phyloP scores from a whole-genome alignment of 78 protist species.

The Speleostelium caveatum region DNA sequence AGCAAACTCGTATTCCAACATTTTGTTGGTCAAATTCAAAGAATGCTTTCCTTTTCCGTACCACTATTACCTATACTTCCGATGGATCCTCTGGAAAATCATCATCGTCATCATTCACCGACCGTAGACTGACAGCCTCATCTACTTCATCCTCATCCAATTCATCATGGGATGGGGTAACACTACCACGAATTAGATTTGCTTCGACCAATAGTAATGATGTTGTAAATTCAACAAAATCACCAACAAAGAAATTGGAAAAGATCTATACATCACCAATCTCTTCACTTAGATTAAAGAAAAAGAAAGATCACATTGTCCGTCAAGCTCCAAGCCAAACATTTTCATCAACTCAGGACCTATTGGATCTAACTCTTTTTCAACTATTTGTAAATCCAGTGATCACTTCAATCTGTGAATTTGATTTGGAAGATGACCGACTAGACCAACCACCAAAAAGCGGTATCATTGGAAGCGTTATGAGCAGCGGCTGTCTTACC shows the following conservation, averaged over 20 bases:
- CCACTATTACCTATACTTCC: slow-evolving; percentile 4
- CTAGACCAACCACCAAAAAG: too few species aligned
- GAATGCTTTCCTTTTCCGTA: slow-evolving; percentile 1
- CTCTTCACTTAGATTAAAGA: not conserved
- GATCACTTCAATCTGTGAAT: too few species aligned
- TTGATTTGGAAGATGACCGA: too few species aligned
- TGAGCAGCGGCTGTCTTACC: not conserved
- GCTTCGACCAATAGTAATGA: not conserved
- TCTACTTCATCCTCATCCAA: not conserved
- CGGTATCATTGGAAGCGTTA: not conserved
- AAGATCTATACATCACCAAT: not conserved
- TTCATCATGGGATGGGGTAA: not conserved
- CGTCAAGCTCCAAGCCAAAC: not conserved
- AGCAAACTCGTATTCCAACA: slow-evolving; percentile 39
- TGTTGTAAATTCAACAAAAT: not conserved
- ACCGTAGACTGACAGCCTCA: not conserved
- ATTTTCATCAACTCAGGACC: slow-evolving; percentile 15
- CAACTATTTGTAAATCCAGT: slow-evolving; percentile 65
- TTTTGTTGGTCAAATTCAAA: slow-evolving; percentile 33
- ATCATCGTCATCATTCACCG: not conserved
- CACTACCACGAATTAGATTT: not conserved
- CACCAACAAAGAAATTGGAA: not conserved
- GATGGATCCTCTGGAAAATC: not conserved
- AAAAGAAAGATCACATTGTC: not conserved
- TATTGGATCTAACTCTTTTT: slow-evolving; percentile 26